Evolutionary conservation across 75 land plant species (phyloP).

Genomic region (Picea sitchensis): DNA sequence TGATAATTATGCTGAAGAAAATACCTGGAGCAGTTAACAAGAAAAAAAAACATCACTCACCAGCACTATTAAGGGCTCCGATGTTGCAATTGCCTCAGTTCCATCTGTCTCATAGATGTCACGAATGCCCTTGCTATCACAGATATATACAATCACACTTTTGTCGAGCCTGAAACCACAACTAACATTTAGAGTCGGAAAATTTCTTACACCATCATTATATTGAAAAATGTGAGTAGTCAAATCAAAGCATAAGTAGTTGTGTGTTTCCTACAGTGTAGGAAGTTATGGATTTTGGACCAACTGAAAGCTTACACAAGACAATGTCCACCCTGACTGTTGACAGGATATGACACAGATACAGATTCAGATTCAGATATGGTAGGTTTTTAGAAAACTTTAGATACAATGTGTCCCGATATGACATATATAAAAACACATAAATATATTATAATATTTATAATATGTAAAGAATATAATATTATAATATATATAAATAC

Average conservation of each 20-base stretch:
- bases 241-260: not conserved
- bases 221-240: not conserved
- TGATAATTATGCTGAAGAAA: not conserved
- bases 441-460: no score
- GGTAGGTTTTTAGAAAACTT: no score
- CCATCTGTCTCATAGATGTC: constrained; percentile 98
- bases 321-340: not conserved
- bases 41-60: constrained; percentile 26
- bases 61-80: constrained; percentile 92
- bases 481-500: no score
- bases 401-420: no score
- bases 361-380: not conserved
- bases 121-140: constrained; percentile 88
- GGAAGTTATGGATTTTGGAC: not conserved
- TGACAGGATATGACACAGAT: no score
- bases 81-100: constrained; percentile 55
- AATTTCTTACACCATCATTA: not conserved
- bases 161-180: constrained; percentile 73
- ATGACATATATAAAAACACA: no score
- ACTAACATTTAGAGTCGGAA: not conserved
- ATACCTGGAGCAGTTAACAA: not conserved
- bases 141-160: constrained; percentile 95
- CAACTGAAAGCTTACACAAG: not conserved
- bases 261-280: not conserved
- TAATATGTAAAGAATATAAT: no score